Evolutionary conservation across 305 asterid genomes (phyloP).

Genomic region (Fraxinus greggii): DNA sequence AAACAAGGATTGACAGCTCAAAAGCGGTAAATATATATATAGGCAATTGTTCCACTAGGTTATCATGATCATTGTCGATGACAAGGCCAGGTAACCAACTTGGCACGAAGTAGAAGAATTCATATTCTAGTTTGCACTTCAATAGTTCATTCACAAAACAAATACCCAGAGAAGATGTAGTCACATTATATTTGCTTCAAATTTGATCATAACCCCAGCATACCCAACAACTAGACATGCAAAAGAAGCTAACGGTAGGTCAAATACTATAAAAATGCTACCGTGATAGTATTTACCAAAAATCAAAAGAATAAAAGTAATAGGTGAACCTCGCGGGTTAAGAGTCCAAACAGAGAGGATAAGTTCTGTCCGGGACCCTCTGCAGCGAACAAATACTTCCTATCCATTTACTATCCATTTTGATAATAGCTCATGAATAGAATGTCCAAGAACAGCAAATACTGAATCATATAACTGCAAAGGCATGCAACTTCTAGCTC

Average conservation of each 20-base stretch:
- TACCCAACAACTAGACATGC: not conserved
- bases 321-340: not conserved
- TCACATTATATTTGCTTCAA: not conserved
- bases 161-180: not conserved
- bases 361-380: not conserved
- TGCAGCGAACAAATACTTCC: not conserved
- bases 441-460: not conserved
- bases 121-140: not conserved
- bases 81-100: not conserved
- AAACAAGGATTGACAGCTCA: not conserved
- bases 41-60: not conserved
- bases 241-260: not conserved
- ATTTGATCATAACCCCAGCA: not conserved
- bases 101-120: not conserved
- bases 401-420: not conserved
- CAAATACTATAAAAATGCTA: conserved; percentile 1
- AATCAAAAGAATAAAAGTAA: not conserved
- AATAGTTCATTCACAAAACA: not conserved
- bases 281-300: not conserved
- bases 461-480: not conserved
- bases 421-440: not conserved
- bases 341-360: not conserved
- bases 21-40: too few relatives aligned
- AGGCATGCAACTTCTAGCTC: not conserved
- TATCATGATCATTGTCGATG: not conserved